A percentile compares a stretch with the other conserved stretches of the same genome.
Evolutionary conservation across 768 basidiomycete genomes (phyloP).

Genomic region (Kwoniella sp.): DNA sequence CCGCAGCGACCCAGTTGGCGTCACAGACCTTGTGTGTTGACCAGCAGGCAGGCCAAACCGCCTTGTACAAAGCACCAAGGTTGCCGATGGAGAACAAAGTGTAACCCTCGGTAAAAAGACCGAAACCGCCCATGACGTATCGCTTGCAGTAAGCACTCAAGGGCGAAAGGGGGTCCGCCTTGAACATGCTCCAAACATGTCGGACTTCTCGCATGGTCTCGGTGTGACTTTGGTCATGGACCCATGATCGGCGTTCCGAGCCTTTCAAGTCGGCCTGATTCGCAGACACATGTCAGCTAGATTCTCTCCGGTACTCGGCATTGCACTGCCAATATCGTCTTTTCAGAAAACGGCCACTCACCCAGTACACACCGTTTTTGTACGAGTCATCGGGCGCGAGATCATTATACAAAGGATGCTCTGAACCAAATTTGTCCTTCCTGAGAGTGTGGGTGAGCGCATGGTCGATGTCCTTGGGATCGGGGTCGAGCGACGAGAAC

Average conservation of each 20-base stretch:
- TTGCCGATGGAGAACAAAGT: slow-evolving; percentile 59
- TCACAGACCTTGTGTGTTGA: slow-evolving; percentile 47
- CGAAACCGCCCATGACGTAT: slow-evolving; percentile 57
- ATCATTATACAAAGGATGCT: slow-evolving; percentile 41
- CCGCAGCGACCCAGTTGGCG: slow-evolving; percentile 55
- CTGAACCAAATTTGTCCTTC: slow-evolving; percentile 13
- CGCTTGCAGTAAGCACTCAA: slow-evolving; percentile 51
- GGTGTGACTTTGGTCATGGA: slow-evolving; percentile 48
- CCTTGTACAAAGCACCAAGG: slow-evolving; percentile 52
- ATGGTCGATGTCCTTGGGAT: slow-evolving; percentile 11
- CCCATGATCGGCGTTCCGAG: slow-evolving; percentile 45
- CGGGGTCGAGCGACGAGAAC: slow-evolving; percentile 14
- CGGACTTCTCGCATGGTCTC: slow-evolving; percentile 53
- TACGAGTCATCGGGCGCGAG: slow-evolving; percentile 43
- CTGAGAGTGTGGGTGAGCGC: slow-evolving; percentile 5
- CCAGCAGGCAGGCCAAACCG: slow-evolving; percentile 57
- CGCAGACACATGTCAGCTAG: background rate
- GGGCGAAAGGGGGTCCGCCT: slow-evolving; percentile 53
- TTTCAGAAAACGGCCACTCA: slow-evolving; percentile 19
- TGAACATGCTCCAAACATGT: slow-evolving; percentile 54
- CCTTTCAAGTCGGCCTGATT: slow-evolving; percentile 55
- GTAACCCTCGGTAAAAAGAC: slow-evolving; percentile 54
- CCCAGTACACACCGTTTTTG: slow-evolving; percentile 43
- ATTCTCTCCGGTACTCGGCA: no score
- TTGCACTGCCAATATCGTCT: no score